Conservation (phyloP, 1,139 yeast species). For the Trichomonascaceae sp. region DNA sequence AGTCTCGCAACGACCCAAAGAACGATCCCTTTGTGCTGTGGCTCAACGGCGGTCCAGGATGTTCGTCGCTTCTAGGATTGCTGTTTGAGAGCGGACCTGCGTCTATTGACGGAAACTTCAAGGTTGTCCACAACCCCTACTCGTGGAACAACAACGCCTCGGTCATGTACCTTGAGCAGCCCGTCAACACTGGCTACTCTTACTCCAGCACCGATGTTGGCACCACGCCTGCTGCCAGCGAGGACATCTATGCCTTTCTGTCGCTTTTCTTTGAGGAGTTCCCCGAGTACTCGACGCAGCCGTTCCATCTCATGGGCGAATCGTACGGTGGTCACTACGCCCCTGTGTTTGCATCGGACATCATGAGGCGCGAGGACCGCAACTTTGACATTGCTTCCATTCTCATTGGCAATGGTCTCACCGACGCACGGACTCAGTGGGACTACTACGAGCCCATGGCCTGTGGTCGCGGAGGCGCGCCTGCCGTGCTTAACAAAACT, state of each 20-base stretch:
- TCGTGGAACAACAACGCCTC: constrained; percentile 63
- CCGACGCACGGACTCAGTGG: constrained; percentile 60
- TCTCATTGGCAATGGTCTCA: constrained; percentile 73
- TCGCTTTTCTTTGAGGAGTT: constrained; percentile 83
- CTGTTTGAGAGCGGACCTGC: constrained; percentile 25
- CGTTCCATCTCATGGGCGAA: constrained; percentile 95
- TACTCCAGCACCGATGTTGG: constrained; percentile 44
- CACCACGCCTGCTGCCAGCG: constrained; percentile 59
- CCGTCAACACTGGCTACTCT: constrained; percentile 67
- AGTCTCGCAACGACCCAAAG: constrained; percentile 50
- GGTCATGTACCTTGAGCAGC: constrained; percentile 59
- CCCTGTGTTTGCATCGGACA: constrained; percentile 84
- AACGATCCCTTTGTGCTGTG: constrained; percentile 52
- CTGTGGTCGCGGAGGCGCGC: constrained; percentile 70
- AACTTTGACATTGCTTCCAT: constrained; percentile 74
- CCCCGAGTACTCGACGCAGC: constrained; percentile 60
- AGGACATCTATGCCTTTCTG: constrained; percentile 86
- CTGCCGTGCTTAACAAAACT: constrained; percentile 46
- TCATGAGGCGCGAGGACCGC: constrained; percentile 61
- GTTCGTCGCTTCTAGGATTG: constrained; percentile 45
- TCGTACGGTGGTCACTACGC: constrained; percentile 96
- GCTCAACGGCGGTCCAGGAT: constrained; percentile 70
- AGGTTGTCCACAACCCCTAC: constrained; percentile 44
- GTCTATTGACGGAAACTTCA: constrained; percentile 25
- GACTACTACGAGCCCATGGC: constrained; percentile 70